Base-by-base conservation (phyloP, 2,329 filamentous ascomycete genomes). In the Talaromyces sp. region DNA sequence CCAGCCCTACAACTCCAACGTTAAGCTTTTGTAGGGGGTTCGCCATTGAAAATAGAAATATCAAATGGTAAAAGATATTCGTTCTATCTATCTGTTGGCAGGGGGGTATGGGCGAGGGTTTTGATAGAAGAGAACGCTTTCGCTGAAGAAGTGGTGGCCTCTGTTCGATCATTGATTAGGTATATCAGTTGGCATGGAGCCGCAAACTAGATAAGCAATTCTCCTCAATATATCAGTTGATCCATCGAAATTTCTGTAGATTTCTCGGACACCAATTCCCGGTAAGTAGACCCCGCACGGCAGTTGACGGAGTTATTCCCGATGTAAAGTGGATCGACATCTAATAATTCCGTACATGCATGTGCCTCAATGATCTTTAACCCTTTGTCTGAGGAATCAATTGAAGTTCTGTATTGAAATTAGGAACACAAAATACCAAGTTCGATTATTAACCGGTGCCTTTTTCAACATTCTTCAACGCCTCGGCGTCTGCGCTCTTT, bases 1-100 rank as follows among this genome's bases (percentile, higher is more conserved):
- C 81, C 36, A 83, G 77, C 55, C 81, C 81, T 47, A 78, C 78
- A 56, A 79, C 79, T 56, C 76, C 81, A 63, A 83, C 69, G 62
- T 79, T 76, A 61, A 82, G 71, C 66, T 70, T 78, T 47, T 23
- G n/a, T n/a, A 9, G 42, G 3, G 42, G n/a, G 8, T 47, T 47
- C 7, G 18, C 42, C 42, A 47, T 47, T 44, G 42, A 4, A 23
- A 47, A 23, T 47, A 10, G n/a, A 23, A 16, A 23, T 23, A 23
- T 23, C 23, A 23, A 23, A 23, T 23, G 23, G 1, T 18, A 4
- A 47, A 44, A 4, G 18, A 47, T 23, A 23, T n/a, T 47, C 4
- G 42, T 14, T 8, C 16, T 23, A 23, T 18, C 5, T 4, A 1
- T 23, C n/a, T 47, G 9, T 18, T 23, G 7, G 6, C 9, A 47